A percentile compares a stretch with the other conserved stretches of the same genome.
Conservation (phyloP, 1,284 basidiomycete species). For the Apiotrichum domesticum region DNA sequence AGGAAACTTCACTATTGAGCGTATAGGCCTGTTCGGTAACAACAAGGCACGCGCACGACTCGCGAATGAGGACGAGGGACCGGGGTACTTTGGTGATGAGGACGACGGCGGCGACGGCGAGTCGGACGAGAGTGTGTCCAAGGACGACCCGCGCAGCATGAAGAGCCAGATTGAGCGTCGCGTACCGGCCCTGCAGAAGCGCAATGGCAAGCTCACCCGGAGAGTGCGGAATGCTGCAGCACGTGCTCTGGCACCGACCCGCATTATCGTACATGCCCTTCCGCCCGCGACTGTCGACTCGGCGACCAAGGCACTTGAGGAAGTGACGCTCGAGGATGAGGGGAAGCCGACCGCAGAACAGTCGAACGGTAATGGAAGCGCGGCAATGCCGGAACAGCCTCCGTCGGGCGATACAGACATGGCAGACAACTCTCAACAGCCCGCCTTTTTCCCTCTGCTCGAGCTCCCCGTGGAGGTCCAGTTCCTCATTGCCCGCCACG, state of each 20-base stretch:
- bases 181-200: conserved; percentile 26
- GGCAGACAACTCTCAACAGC: too few relatives aligned
- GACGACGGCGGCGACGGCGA: conserved; percentile 5
- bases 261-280: conserved; percentile 36
- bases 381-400: neutral
- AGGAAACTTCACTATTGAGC: conserved; percentile 26
- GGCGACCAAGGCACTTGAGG: conserved; percentile 21
- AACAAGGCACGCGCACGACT: neutral
- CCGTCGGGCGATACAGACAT: neutral
- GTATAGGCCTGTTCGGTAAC: conserved; percentile 32
- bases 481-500: conserved; percentile 31
- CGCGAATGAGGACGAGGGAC: neutral
- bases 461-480: conserved; percentile 38
- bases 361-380: too few relatives aligned
- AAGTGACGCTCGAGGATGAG: neutral
- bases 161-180: conserved; percentile 23
- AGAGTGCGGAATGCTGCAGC: conserved; percentile 27
- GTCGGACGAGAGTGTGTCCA: conserved; percentile 5
- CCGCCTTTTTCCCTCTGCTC: conserved; percentile 26
- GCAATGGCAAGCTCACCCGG: conserved; percentile 32
- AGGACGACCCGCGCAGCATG: conserved; percentile 10
- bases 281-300: conserved; percentile 15
- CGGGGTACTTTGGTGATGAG: conserved; percentile 3
- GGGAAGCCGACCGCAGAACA: too few relatives aligned
- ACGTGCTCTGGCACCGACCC: conserved; percentile 20